Evolutionary conservation across 257 asterid genomes (phyloP), one percentile per base, ranked within the genome.

Genomic region (Scutellaria baicalensis): DNA sequence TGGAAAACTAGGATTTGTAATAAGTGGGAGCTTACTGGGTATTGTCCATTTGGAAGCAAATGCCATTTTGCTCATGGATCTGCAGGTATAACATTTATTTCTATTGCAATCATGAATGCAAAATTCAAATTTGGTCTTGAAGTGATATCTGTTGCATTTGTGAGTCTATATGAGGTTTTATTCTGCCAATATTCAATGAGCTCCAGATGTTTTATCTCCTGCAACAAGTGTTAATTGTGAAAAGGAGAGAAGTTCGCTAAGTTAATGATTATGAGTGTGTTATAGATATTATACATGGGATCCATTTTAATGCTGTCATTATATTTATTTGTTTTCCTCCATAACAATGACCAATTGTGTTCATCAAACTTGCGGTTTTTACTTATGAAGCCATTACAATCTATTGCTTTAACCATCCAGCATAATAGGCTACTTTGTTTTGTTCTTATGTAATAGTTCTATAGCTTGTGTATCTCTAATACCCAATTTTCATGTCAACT

Each of bases 1-100:
- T 88, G 96, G 93, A 90, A 90, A 69, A 90, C 96, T 9, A 85
- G 96, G 77, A 89, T 89, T 54, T 89, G 96, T 81, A 87, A 87
- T 56, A 89, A 89, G 80, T 89, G 94, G 94, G 95, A 90, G 82
- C 74, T 83, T 59, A 87, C 95, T 0, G 96, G 96, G 6, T 87
- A 87, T 66, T 90, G 95, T 56, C 95, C 95, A 5, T 90, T 85
- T 33, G 96, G 96, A 13, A 82, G 79, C 85, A 90, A 90, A 86
- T 90, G 96, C 71, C 93, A 86, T 82, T 89, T 89, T 83, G 93
- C 96, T 77, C 96, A 89, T 80, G 91, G 96, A 20, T 77, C 78
- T 38, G 88, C 81, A 78, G 91, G 96, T 89, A 86, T 59, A 57
- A 40, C 33, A 17, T 47, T 27, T 71, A 35, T 18, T 17, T 64